These are phyloP conservation scores for Earliella scabrosa DNA, from an alignment of 1,284 basidiomycete genomes.

Conservation along the genomic window DNA sequence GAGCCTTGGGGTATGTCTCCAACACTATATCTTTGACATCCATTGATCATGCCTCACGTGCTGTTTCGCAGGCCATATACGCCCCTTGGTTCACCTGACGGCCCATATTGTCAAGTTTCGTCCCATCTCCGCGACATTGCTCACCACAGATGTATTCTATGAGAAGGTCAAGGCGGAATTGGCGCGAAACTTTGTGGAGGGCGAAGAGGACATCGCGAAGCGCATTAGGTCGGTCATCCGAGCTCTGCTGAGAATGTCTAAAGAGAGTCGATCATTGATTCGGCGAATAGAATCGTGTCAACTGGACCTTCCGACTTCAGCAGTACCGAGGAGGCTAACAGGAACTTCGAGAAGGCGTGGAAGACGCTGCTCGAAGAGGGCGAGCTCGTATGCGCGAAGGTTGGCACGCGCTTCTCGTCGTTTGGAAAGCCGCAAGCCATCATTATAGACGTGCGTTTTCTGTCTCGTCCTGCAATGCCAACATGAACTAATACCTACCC, in stretches of 20 bases:
- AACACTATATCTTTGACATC: background rate
- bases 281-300: background rate
- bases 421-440: slow-evolving; percentile 6
- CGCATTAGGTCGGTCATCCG: slow-evolving; percentile 12
- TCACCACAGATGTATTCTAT: slow-evolving; percentile 5
- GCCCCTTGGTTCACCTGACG: background rate
- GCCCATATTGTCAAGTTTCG: background rate
- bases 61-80: background rate
- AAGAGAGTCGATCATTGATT: too few relatives aligned
- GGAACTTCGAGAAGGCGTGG: background rate
- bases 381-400: slow-evolving; percentile 4
- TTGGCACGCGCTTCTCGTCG: background rate
- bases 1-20: background rate
- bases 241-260: too few relatives aligned
- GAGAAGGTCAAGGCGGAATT: slow-evolving; percentile 6
- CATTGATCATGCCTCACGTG: background rate
- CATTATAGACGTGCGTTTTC: slow-evolving; percentile 9
- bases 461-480: too few relatives aligned
- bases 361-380: background rate
- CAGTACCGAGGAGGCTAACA: background rate
- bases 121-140: slow-evolving; percentile 3
- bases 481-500: too few relatives aligned
- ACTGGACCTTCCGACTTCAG: background rate
- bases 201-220: background rate
- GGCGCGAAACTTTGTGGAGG: slow-evolving; percentile 11